Evolutionary conservation across 495 filamentous ascomycete genomes (phyloP).

Genomic region (Podospora appendiculata): DNA sequence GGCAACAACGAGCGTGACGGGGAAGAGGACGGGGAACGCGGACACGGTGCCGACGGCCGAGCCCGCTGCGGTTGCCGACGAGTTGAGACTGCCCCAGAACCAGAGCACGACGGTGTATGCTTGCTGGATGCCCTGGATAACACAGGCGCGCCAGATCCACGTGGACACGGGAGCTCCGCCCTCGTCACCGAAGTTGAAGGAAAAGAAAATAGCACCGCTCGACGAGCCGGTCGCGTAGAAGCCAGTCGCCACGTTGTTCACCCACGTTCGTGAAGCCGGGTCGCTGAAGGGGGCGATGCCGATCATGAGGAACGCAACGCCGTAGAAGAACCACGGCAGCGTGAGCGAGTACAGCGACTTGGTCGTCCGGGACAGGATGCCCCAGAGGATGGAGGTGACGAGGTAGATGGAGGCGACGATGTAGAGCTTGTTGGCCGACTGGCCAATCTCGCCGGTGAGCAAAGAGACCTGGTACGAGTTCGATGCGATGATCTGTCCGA

Average conservation of each 20-base stretch:
- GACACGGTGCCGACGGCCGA: constrained; percentile 2
- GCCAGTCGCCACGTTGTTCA: constrained; percentile 50
- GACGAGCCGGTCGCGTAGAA: constrained; percentile 53
- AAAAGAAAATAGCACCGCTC: constrained; percentile 54
- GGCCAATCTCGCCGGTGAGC: constrained; percentile 47
- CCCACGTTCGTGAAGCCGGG: constrained; percentile 34
- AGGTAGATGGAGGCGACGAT: constrained; percentile 52
- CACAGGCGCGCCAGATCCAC: constrained; percentile 56
- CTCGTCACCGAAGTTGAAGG: constrained; percentile 59
- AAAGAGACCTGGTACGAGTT: constrained; percentile 60
- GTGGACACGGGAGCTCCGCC: constrained; percentile 48
- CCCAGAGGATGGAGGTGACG: constrained; percentile 46
- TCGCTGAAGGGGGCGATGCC: constrained; percentile 46
- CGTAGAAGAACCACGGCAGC: constrained; percentile 48
- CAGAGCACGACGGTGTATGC: constrained; percentile 52
- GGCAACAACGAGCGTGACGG: constrained; percentile 40
- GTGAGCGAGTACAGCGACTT: constrained; percentile 32
- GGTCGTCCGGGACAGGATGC: constrained; percentile 7
- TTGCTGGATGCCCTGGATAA: constrained; percentile 56
- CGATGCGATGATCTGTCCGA: constrained; percentile 57
- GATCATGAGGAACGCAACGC: constrained; percentile 51
- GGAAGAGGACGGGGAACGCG: constrained; percentile 28
- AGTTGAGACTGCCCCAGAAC: constrained; percentile 49
- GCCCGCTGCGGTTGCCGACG: constrained; percentile 6
- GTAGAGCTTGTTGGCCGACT: constrained; percentile 50